These are phyloP conservation scores for Poa annua DNA, from an alignment of 176 grass and related monocot genomes.

Conservation along the genomic window DNA sequence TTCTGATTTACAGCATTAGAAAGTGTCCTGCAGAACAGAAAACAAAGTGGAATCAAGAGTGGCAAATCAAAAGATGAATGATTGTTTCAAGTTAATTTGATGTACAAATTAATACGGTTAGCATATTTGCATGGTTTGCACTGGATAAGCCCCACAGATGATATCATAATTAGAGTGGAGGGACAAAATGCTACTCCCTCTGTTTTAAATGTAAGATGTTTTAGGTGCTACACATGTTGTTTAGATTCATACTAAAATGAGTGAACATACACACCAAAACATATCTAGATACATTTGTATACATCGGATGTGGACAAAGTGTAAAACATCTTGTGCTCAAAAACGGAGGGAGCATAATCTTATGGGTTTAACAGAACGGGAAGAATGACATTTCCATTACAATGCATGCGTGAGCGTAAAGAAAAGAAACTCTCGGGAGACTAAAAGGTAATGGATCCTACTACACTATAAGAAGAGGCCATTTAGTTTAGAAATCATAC, in stretches of 20 bases:
- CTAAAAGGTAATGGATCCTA: background rate
- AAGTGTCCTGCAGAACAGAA: slow-evolving; percentile 55
- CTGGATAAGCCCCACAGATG: background rate
- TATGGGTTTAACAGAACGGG: too few species aligned
- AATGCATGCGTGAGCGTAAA: background rate
- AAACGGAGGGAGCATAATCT: too few species aligned
- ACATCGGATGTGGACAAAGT: too few species aligned
- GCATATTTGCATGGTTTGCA: background rate
- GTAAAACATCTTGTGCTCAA: too few species aligned
- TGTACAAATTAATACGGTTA: background rate
- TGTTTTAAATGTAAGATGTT: too few species aligned
- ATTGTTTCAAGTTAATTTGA: background rate
- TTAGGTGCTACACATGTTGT: too few species aligned
- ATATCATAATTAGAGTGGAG: background rate
- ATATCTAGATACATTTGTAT: too few species aligned
- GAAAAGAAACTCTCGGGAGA: background rate
- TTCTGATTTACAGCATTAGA: slow-evolving; percentile 52
- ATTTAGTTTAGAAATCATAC: slow-evolving; percentile 45
- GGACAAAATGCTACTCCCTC: background rate
- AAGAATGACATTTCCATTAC: background rate
- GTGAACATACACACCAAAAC: too few species aligned
- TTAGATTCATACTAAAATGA: too few species aligned
- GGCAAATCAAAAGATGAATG: background rate
- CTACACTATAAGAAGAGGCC: background rate
- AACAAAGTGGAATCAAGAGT: background rate